Conservation (phyloP, 2,329 filamentous ascomycete species). For the Pestalotiopsis sp. region DNA sequence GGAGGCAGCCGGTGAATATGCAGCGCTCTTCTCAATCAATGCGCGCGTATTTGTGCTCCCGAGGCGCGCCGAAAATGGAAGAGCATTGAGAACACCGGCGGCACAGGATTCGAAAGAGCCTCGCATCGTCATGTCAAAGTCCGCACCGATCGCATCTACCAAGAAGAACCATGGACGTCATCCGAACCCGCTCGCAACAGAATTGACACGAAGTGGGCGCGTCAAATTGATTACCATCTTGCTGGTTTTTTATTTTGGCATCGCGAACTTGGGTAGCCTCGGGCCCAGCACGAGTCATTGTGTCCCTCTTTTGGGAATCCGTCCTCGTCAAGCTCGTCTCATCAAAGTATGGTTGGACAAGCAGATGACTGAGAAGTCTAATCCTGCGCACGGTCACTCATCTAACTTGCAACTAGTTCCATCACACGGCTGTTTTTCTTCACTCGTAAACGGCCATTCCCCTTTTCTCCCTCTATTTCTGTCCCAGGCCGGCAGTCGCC, state of each 20-base stretch:
- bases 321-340: background rate
- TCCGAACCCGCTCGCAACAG: background rate
- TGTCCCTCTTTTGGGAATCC: too few relatives aligned
- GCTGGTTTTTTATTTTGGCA: too few relatives aligned
- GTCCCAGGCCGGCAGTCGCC: too few relatives aligned
- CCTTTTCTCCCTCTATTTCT: background rate
- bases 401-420: background rate
- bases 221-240: conserved; percentile 6
- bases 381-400: conserved; percentile 5
- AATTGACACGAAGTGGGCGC: background rate
- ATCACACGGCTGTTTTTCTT: background rate
- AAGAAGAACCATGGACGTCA: background rate
- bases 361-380: background rate
- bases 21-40: background rate
- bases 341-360: background rate
- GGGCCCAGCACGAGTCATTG: background rate
- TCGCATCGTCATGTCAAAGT: background rate
- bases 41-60: background rate
- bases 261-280: too few relatives aligned
- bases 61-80: background rate
- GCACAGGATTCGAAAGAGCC: background rate
- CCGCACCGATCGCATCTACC: background rate
- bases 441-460: background rate
- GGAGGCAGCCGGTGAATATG: background rate
- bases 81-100: background rate